A percentile compares a stretch with the other conserved stretches of the same genome.
phyloP scores from a whole-genome alignment of 768 basidiomycete species.

The Russula earlei region DNA sequence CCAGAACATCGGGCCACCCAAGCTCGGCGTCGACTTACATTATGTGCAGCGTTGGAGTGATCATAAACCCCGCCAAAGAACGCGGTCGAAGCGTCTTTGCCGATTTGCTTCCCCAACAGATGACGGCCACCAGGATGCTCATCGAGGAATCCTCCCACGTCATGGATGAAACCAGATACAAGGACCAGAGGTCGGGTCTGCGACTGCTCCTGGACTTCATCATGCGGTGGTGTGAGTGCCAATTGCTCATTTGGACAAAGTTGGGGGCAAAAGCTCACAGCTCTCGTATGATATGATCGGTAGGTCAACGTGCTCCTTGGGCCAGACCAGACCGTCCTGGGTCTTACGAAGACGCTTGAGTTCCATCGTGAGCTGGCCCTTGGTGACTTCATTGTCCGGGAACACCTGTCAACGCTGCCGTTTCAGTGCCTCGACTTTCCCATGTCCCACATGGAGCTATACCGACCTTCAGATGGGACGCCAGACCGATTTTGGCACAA shows the following conservation, averaged over 20 bases:
- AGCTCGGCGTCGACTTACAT: constrained; percentile 32
- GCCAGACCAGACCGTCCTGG: constrained; percentile 71
- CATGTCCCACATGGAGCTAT: neutral
- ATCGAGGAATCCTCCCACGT: constrained; percentile 74
- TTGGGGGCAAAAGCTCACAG: neutral
- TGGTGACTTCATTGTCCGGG: constrained; percentile 62
- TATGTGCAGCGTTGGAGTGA: constrained; percentile 82
- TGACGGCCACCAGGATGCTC: constrained; percentile 89
- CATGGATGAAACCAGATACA: constrained; percentile 90
- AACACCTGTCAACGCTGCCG: constrained; percentile 29
- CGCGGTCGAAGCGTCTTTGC: constrained; percentile 84
- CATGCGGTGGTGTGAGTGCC: neutral
- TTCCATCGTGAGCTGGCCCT: constrained; percentile 90
- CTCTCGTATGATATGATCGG: neutral
- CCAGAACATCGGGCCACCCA: neutral
- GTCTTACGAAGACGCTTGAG: constrained; percentile 74
- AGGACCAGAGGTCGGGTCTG: constrained; percentile 72
- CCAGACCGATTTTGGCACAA: constrained; percentile 46
- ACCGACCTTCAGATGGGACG: constrained; percentile 45
- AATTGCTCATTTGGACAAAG: neutral
- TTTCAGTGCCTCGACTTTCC: neutral
- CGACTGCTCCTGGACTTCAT: constrained; percentile 64
- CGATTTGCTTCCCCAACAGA: constrained; percentile 70
- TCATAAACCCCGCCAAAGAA: constrained; percentile 91
- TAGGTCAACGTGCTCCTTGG: constrained; percentile 42